Conservation (phyloP, 441 rosid species). For the Heliophila coronopifolia region DNA sequence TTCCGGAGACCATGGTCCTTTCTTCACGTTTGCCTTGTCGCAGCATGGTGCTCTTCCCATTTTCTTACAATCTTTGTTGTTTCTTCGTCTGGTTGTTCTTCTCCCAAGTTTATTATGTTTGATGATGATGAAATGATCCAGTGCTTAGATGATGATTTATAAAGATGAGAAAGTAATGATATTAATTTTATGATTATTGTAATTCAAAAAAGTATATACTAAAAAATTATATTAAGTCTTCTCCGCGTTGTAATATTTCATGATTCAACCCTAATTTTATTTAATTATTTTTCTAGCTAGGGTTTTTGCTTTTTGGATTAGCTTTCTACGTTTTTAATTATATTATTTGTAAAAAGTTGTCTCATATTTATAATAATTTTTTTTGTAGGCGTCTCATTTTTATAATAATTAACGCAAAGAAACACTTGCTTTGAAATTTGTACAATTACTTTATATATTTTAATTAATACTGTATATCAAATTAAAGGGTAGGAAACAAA, state of each 20-base stretch:
- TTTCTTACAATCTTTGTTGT: slow-evolving; percentile 13
- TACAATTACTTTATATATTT: slow-evolving; percentile 19
- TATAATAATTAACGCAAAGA: slow-evolving; percentile 32
- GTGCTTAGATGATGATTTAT: slow-evolving; percentile 18
- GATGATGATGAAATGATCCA: slow-evolving; percentile 25
- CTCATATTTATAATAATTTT: too few relatives aligned
- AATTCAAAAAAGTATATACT: slow-evolving; percentile 31
- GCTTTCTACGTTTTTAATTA: slow-evolving; percentile 32
- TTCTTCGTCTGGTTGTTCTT: slow-evolving; percentile 4
- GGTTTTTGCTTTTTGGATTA: slow-evolving; percentile 58
- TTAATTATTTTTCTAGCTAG: slow-evolving; percentile 35
- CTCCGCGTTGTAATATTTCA: slow-evolving; percentile 24
- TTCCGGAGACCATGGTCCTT: slow-evolving; percentile 69
- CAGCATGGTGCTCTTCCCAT: slow-evolving; percentile 79
- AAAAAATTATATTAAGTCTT: slow-evolving; percentile 29
- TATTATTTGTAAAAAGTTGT: slow-evolving; percentile 34
- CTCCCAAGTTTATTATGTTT: slow-evolving; percentile 13
- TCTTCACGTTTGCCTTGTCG: slow-evolving; percentile 63
- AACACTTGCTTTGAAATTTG: slow-evolving; percentile 25
- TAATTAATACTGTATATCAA: slow-evolving; percentile 16
- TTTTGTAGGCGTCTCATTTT: too few relatives aligned
- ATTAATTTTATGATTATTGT: slow-evolving; percentile 29
- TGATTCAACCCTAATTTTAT: slow-evolving; percentile 30
- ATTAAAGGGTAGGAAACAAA: slow-evolving; percentile 25
- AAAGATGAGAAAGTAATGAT: slow-evolving; percentile 22